These are phyloP conservation scores for Astrothelium macrocarpum DNA, from an alignment of 495 filamentous ascomycete species.

Conservation along the genomic window DNA sequence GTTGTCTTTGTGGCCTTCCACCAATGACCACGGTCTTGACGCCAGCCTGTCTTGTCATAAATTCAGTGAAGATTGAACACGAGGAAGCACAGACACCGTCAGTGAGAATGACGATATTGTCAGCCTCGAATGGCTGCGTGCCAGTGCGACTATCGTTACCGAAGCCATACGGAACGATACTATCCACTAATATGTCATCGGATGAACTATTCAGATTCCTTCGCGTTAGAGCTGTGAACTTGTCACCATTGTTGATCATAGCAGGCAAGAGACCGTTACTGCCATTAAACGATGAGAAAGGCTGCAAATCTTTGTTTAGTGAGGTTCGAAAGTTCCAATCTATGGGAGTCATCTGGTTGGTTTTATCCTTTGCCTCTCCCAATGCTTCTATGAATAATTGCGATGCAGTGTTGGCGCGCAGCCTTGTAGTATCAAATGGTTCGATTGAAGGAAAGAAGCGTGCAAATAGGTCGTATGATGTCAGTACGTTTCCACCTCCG, in stretches of 20 bases:
- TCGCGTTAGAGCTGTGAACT: constrained; percentile 38
- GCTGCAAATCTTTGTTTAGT: too few species aligned
- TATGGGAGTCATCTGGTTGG: too few species aligned
- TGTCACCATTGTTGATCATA: constrained; percentile 29
- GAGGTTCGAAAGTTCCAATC: too few species aligned
- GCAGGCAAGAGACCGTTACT: too few species aligned
- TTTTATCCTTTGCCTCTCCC: too few species aligned
- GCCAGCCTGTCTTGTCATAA: constrained; percentile 41
- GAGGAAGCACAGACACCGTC: constrained; percentile 44
- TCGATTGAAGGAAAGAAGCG: constrained; percentile 38
- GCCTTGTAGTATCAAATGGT: neutral
- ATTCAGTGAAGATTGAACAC: constrained; percentile 45
- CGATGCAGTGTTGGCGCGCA: too few species aligned
- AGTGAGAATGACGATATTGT: constrained; percentile 45
- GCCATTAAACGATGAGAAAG: too few species aligned
- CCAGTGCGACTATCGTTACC: constrained; percentile 6
- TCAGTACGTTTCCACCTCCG: constrained; percentile 43
- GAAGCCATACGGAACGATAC: constrained; percentile 30
- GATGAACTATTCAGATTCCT: constrained; percentile 38
- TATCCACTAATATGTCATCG: constrained; percentile 13
- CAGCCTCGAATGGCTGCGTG: constrained; percentile 36
- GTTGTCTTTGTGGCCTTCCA: constrained; percentile 33
- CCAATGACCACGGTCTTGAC: constrained; percentile 42
- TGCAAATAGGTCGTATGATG: too few species aligned
- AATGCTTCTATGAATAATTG: too few species aligned